These are phyloP conservation scores for Saccharomyces jurei DNA, from an alignment of 805 yeast genomes.

Conservation along the genomic window DNA sequence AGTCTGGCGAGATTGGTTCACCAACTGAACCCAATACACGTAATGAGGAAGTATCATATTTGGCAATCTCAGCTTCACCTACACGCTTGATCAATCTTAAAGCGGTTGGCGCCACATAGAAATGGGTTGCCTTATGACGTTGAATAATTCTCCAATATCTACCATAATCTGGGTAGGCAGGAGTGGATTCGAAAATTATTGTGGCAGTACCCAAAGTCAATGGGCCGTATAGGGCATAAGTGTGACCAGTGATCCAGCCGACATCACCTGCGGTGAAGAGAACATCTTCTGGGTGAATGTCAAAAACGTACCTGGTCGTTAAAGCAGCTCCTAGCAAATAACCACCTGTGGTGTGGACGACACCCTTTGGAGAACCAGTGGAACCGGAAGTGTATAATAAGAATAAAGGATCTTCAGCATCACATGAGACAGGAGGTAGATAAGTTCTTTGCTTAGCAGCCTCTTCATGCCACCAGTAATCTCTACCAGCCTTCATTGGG, in stretches of 20 bases:
- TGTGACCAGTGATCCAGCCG: constrained; percentile 97
- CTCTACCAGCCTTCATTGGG: constrained; percentile 72
- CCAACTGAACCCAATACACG: constrained; percentile 92
- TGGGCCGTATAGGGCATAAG: constrained; percentile 89
- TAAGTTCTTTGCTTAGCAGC: constrained; percentile 72
- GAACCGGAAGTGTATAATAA: constrained; percentile 91
- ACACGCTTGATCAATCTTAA: constrained; percentile 77
- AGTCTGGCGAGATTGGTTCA: constrained; percentile 92
- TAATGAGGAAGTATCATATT: constrained; percentile 70
- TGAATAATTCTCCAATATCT: constrained; percentile 93
- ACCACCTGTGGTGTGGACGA: constrained; percentile 87
- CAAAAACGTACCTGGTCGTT: constrained; percentile 85
- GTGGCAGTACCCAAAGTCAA: constrained; percentile 78
- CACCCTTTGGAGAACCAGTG: constrained; percentile 95
- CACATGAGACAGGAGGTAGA: constrained; percentile 78
- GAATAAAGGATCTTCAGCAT: constrained; percentile 89
- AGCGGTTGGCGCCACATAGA: constrained; percentile 96
- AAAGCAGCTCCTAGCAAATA: constrained; percentile 81
- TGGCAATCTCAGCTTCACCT: constrained; percentile 71
- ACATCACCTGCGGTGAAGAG: constrained; percentile 93
- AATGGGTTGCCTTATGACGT: constrained; percentile 79
- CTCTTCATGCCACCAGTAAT: constrained; percentile 94
- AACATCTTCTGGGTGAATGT: constrained; percentile 73
- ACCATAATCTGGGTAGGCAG: constrained; percentile 86
- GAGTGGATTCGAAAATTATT: constrained; percentile 89